Evolutionary conservation across 805 yeast genomes (phyloP).

Genomic region (Zygosaccharomyces pseudorouxii): DNA sequence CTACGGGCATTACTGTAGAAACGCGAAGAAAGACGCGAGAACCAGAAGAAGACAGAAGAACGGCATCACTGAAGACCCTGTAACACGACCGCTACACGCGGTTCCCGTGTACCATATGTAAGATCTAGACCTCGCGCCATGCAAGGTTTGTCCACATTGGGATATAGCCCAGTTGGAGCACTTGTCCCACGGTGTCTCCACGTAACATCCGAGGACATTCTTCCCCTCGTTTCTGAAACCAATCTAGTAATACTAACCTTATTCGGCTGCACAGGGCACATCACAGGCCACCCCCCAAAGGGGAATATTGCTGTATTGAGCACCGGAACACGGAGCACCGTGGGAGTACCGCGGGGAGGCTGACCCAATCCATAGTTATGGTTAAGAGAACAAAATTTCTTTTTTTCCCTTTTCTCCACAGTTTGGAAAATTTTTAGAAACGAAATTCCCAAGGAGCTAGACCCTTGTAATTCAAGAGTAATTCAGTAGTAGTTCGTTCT

Average conservation of each 20-base stretch:
- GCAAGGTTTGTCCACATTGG: neutral
- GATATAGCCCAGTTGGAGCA: neutral
- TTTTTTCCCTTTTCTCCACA: neutral
- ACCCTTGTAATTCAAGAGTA: neutral
- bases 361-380: neutral
- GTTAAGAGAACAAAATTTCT: too few species aligned
- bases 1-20: neutral
- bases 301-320: neutral
- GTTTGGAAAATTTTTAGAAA: neutral
- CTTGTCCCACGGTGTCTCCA: neutral
- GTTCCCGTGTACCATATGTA: neutral
- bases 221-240: too few species aligned
- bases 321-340: too few species aligned
- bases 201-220: too few species aligned
- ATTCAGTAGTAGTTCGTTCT: neutral
- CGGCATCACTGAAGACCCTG: neutral
- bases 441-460: neutral
- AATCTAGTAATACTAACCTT: too few species aligned
- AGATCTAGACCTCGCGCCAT: neutral
- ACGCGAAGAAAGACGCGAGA: neutral
- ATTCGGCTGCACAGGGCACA: too few species aligned
- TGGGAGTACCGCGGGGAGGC: too few species aligned
- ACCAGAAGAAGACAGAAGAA: neutral
- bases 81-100: neutral
- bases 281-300: neutral